Base-by-base conservation (phyloP, 495 filamentous ascomycete genomes). In the Talaromyces wortmannii region DNA sequence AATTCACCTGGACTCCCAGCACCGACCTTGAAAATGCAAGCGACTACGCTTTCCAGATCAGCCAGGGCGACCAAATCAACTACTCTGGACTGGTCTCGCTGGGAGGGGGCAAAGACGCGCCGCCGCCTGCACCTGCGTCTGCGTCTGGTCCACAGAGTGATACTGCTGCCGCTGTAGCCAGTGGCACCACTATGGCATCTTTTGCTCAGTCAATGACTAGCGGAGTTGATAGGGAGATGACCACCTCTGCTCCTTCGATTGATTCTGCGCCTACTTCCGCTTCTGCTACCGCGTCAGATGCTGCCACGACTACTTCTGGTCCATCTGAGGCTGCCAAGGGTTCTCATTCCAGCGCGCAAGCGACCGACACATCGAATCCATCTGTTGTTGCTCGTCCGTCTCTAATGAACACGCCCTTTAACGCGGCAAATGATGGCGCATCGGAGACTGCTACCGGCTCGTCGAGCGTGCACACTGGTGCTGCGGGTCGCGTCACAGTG, bases 31-130 rank as follows among this genome's bases (percentile, higher is more conserved):
- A 67, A n/a, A 58, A 66, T 31, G 71, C 63, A 15, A 32, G 65
- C 6, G 65, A 72, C 59, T 80, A 80, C 53, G 76, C 78, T 16
- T 67, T 79, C 47, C 64, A 76, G 55, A 74, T 80, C 60, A 55
- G 56, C 13, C 78, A 79, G 55, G 65, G 61, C 42, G 67, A 63
- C 11, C 42, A 70, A 4, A 56, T 64, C 23, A 80, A 80, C 56
- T 80, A 78, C 56, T 72, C 76, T n/a, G 75, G 68, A 6, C 66
- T 70, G 18, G 42, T 80, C 15, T 65, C 42, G 47, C 50, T 59
- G 29, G 55, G 59, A 15, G 66, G 65, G 48, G 69, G 60, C n/a
- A 50, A 42, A 16, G 56, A 50, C 42, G 44, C 45, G 36, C 50
- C 45, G 36, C 50, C 56, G 47, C 42, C 55, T n/a, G 61, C 63